Evolutionary conservation across 2,329 filamentous ascomycete species (phyloP), one percentile per base, ranked within the genome.

Genomic region (Leptoxyphium fumago): DNA sequence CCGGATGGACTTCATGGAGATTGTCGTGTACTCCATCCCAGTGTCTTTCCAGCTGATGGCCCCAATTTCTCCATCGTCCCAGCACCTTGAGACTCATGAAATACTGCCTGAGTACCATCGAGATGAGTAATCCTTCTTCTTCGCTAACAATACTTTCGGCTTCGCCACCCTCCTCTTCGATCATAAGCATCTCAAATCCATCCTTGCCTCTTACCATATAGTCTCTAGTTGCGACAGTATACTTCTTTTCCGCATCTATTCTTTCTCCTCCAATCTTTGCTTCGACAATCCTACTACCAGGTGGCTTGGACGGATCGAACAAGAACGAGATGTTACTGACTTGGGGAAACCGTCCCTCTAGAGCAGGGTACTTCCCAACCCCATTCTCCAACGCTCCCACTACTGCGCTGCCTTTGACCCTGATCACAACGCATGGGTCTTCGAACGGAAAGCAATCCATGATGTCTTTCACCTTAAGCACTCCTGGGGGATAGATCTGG

Each of bases 191-290:
- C 2, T 73, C 75, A 62, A 82, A 94, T 2, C 87, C 87, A 52
- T 94, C 87, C 50, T 54, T 57, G 15, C 87, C 87, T 30, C 84
- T 75, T 3, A 75, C 81, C 86, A 94, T 94, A 59, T 94, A 95
- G 0, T 84, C 86, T 45, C 87, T 69, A 0, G 87, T 95, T 8
- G 80, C 82, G 2, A 94, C 68, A 0, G 73, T 72, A 56, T 94
- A 94, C 32, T 76, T 68, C 47, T 65, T 75, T 15, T 77, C 68
- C 10, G 73, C 63, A 17, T 86, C 75, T 4, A 86, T 68, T 0
- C 78, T 72, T 42, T 72, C 61, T 0, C 72, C 76, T 1, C 70
- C 76, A 18, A 94, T 72, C 9, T 69, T 72, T 9, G 77, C 74
- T 40, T 69, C 76, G 1, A 73, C 63, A 38, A 94, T 71, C 28